Evolutionary conservation across 1,284 basidiomycete species (phyloP).

Genomic region (Coriolopsis trogii): DNA sequence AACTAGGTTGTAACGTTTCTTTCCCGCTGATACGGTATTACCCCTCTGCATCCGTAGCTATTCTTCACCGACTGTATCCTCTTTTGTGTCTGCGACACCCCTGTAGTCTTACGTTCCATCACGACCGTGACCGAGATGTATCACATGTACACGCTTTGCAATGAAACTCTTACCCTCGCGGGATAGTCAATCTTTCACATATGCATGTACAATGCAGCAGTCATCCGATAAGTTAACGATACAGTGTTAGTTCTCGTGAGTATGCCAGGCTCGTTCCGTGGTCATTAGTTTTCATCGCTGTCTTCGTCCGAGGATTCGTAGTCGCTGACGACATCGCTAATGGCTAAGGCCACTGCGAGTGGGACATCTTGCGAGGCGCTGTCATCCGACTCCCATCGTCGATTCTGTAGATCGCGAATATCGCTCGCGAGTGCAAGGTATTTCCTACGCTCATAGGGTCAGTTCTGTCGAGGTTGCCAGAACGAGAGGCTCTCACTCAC

Average conservation of each 20-base stretch:
- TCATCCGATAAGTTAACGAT: too few species aligned
- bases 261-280: background rate
- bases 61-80: background rate
- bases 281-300: background rate
- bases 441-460: background rate
- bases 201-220: too few species aligned
- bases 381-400: background rate
- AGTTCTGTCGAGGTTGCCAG: background rate
- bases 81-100: background rate
- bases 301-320: background rate
- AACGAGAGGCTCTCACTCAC: constrained; percentile 22
- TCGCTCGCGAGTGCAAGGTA: background rate
- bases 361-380: background rate
- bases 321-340: background rate
- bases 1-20: too few species aligned
- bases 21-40: too few species aligned
- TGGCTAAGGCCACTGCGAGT: too few species aligned
- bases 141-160: too few species aligned
- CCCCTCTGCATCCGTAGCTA: background rate
- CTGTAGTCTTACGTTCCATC: background rate
- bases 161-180: too few species aligned
- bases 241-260: too few species aligned
- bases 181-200: too few species aligned
- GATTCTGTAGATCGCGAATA: background rate
- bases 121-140: constrained; percentile 11